Conservation (phyloP, 768 basidiomycete species). For the Mrakia frigida region DNA sequence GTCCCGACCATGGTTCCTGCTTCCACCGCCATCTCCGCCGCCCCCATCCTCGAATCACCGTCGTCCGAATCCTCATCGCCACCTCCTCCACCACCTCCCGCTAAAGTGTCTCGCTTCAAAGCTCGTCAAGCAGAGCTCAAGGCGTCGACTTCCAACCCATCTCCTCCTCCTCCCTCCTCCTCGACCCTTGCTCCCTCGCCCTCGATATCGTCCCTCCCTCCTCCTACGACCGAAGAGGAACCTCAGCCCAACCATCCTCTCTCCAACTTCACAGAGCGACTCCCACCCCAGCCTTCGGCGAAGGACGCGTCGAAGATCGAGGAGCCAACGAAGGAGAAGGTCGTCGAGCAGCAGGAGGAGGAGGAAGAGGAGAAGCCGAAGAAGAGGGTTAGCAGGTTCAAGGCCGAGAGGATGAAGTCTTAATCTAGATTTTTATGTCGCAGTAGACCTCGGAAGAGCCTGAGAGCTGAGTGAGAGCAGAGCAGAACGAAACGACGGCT, state of each 20-base stretch:
- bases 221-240: not conserved
- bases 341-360: too few relatives aligned
- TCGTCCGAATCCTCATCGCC: too few relatives aligned
- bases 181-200: not conserved
- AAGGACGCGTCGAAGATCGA: not conserved
- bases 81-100: not conserved
- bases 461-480: too few relatives aligned
- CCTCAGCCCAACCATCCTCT: not conserved
- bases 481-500: too few relatives aligned
- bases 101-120: conserved; percentile 17
- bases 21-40: not conserved
- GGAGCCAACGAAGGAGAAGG: not conserved
- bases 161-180: not conserved
- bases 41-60: not conserved
- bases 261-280: not conserved
- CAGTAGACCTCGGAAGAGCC: too few relatives aligned
- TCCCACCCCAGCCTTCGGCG: not conserved
- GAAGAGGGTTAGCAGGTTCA: conserved; percentile 16
- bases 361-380: not conserved
- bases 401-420: conserved; percentile 17
- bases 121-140: conserved; percentile 10
- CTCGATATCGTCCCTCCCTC: not conserved
- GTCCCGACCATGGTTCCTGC: not conserved
- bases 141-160: not conserved
- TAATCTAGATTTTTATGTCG: not conserved